These are phyloP conservation scores for Ormosia semicastrata DNA, from an alignment of 306 rosid genomes.

Conservation along the genomic window DNA sequence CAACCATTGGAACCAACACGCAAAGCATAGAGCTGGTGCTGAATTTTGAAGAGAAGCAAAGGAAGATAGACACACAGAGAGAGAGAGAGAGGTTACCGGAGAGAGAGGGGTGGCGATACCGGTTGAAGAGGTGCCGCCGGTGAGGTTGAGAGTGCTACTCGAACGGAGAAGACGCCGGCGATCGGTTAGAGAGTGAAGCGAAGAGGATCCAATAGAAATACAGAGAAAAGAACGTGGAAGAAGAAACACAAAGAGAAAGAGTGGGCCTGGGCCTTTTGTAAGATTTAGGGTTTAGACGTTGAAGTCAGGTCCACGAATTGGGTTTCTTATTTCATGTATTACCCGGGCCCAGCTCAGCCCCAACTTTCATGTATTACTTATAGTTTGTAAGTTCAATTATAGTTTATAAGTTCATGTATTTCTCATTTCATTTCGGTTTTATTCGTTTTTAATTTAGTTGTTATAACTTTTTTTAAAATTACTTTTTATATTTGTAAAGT, in stretches of 20 bases:
- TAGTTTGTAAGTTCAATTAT: no score
- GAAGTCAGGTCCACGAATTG: neutral
- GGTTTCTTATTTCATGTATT: neutral
- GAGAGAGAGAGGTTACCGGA: neutral
- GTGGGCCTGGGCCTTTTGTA: neutral
- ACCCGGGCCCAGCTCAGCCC: no score
- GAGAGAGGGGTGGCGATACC: neutral
- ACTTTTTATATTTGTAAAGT: no score
- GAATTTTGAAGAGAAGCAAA: neutral
- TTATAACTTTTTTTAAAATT: no score
- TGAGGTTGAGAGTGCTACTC: neutral
- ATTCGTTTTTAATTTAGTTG: no score
- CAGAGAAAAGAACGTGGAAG: neutral
- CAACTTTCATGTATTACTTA: no score
- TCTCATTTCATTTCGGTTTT: no score
- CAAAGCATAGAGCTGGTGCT: neutral
- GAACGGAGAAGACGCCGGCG: neutral
- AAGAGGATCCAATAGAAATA: neutral
- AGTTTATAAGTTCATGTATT: no score
- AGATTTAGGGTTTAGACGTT: neutral
- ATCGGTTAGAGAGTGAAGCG: neutral
- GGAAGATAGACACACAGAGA: neutral
- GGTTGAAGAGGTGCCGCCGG: neutral
- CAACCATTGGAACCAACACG: neutral
- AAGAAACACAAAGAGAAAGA: neutral